phyloP scores from a whole-genome alignment of 176 grass and related monocot species.

The Phyllostachys edulis region DNA sequence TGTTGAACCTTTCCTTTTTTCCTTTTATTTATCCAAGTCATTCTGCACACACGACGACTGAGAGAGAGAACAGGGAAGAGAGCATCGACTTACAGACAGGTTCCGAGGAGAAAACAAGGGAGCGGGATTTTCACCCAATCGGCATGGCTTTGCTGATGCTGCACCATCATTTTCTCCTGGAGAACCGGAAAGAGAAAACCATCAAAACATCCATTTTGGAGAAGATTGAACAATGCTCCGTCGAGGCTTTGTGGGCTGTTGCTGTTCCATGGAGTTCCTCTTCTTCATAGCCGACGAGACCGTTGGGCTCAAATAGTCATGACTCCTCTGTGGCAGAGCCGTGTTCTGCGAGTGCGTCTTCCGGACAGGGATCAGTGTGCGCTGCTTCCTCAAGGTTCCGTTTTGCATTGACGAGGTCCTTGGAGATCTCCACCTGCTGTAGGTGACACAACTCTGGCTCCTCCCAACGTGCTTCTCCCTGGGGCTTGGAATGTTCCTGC shows the following conservation, averaged over 20 bases:
- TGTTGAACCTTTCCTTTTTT: conserved; percentile 10
- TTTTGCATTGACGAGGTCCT: conserved; percentile 40
- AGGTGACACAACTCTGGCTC: conserved; percentile 83
- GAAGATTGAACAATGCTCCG: conserved; percentile 53
- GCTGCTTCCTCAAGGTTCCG: conserved; percentile 60
- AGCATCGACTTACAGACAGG: background rate
- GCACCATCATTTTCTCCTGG: background rate
- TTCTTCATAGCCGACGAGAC: conserved; percentile 94
- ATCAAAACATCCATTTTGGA: conserved; percentile 85
- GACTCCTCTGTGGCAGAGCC: conserved; percentile 51
- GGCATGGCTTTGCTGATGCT: background rate
- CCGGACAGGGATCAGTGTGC: conserved; percentile 49
- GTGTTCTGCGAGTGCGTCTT: conserved; percentile 65
- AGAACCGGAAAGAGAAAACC: conserved; percentile 5
- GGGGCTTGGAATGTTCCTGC: conserved; percentile 70
- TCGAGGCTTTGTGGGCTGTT: conserved; percentile 49
- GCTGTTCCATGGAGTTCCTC: conserved; percentile 63
- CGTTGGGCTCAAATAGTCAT: conserved; percentile 81
- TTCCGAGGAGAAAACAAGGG: conserved; percentile 14
- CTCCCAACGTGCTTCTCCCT: conserved; percentile 74
- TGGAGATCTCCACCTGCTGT: conserved; percentile 72
- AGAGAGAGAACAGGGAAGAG: conserved; percentile 17
- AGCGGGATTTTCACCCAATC: background rate
- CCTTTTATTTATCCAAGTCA: conserved; percentile 51
- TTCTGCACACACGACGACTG: conserved; percentile 48